phyloP scores from a whole-genome alignment of 2,329 filamentous ascomycete species.

The Emmonsiellopsis sp. region DNA sequence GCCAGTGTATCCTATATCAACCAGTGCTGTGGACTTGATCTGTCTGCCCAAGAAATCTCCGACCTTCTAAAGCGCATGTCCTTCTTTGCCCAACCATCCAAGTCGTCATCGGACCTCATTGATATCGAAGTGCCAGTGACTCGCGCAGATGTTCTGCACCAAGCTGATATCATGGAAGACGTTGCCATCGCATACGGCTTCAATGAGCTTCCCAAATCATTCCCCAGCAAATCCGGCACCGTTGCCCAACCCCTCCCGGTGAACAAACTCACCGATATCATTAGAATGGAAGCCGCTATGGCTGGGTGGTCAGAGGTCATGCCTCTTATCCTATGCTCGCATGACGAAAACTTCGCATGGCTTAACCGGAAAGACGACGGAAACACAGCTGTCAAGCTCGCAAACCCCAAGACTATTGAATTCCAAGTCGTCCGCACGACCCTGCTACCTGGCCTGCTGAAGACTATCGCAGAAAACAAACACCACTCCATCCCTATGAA shows the following conservation, averaged over 20 bases:
- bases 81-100: conserved; percentile 68
- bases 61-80: conserved; percentile 82
- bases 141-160: conserved; percentile 87
- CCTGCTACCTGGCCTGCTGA: conserved; percentile 76
- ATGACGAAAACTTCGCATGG: conserved; percentile 97
- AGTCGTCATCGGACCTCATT: conserved; percentile 58
- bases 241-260: conserved; percentile 79
- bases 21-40: conserved; percentile 72
- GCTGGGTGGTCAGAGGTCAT: conserved; percentile 94
- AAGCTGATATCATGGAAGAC: conserved; percentile 98
- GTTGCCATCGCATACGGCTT: conserved; percentile 94
- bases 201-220: conserved; percentile 83
- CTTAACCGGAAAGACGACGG: conserved; percentile 85
- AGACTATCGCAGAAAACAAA: conserved; percentile 91
- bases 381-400: conserved; percentile 70
- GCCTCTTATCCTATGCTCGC: conserved; percentile 90
- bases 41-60: conserved; percentile 67
- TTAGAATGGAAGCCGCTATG: conserved; percentile 82
- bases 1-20: conserved; percentile 93
- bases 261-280: conserved; percentile 91
- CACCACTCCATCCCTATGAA: conserved; percentile 79
- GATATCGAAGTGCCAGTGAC: conserved; percentile 81
- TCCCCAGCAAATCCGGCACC: conserved; percentile 76
- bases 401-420: conserved; percentile 86
- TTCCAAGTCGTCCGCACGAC: conserved; percentile 90